Percentiles rank a stretch among this genome's conserved stretches.
Conservation (phyloP, 345 rosid species). For the Linum trigynum region DNA sequence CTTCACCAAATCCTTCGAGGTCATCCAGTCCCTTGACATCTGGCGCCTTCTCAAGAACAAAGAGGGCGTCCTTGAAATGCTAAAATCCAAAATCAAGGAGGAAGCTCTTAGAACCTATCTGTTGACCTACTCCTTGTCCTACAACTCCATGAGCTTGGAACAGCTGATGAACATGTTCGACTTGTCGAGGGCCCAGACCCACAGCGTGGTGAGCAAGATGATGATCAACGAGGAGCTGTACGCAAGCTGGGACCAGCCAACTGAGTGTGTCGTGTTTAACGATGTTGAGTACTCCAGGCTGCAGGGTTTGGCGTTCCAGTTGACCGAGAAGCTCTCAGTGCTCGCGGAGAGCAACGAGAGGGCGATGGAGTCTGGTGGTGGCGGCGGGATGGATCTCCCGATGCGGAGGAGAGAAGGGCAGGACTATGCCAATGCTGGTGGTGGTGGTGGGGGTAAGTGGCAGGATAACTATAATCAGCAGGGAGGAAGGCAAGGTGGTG, state of each 20-base stretch:
- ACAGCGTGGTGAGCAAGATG: conserved; percentile 72
- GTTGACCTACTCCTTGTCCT: conserved; percentile 52
- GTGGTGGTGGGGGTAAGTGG: conserved; percentile 47
- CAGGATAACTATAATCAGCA: conserved; percentile 30
- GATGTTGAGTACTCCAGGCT: conserved; percentile 57
- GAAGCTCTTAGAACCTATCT: conserved; percentile 79
- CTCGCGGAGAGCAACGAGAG: conserved; percentile 76
- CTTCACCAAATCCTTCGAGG: conserved; percentile 51
- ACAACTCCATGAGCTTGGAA: conserved; percentile 53
- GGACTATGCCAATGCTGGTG: conserved; percentile 41
- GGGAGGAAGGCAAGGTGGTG: too few relatives aligned
- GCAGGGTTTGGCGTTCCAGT: conserved; percentile 72
- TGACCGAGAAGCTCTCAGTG: conserved; percentile 57
- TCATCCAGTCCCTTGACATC: conserved; percentile 59
- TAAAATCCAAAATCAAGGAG: conserved; percentile 72
- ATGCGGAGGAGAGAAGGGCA: conserved; percentile 57
- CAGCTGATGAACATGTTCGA: conserved; percentile 74
- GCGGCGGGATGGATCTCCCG: conserved; percentile 56
- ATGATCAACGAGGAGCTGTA: conserved; percentile 70
- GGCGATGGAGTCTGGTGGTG: conserved; percentile 66
- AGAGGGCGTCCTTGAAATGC: conserved; percentile 55
- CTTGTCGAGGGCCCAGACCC: conserved; percentile 45
- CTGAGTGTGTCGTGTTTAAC: conserved; percentile 60
- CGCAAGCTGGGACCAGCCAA: conserved; percentile 90
- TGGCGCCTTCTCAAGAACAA: conserved; percentile 67